A percentile compares a stretch with the other conserved stretches of the same genome.
Conservation (phyloP, 768 basidiomycete genomes). For the Phylloporus scabripes region DNA sequence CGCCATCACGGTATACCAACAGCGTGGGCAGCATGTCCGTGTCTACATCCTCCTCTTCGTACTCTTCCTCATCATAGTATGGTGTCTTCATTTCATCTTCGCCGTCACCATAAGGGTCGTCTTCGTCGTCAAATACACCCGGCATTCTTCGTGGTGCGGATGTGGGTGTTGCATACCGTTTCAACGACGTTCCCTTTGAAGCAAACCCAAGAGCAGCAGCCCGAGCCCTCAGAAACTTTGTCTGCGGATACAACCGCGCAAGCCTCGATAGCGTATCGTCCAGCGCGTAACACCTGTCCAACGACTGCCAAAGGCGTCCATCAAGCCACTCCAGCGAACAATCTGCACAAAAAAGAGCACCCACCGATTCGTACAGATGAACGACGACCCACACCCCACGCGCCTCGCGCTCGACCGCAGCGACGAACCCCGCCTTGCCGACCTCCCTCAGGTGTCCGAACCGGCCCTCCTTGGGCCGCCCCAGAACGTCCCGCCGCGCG, state of each 20-base stretch:
- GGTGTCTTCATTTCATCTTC: constrained; percentile 26
- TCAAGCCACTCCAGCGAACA: too few species aligned
- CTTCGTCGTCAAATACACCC: constrained; percentile 38
- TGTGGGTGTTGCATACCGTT: neutral
- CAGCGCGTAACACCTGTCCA: constrained; percentile 67
- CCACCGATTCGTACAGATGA: constrained; percentile 76
- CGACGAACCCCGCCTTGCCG: constrained; percentile 63
- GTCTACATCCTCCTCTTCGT: constrained; percentile 62
- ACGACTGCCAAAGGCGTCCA: constrained; percentile 46
- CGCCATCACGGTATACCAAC: constrained; percentile 72
- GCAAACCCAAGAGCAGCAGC: constrained; percentile 74
- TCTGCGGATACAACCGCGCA: constrained; percentile 62
- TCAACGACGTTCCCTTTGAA: constrained; percentile 27
- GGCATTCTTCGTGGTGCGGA: constrained; percentile 15
- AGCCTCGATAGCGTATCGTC: constrained; percentile 65
- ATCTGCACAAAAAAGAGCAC: neutral
- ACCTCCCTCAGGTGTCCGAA: constrained; percentile 84
- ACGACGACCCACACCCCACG: constrained; percentile 74
- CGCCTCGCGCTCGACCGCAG: constrained; percentile 70
- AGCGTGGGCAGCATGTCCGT: constrained; percentile 76
- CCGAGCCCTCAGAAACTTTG: constrained; percentile 80
- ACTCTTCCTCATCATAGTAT: constrained; percentile 37
- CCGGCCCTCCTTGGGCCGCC: constrained; percentile 44
- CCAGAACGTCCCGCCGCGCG: constrained; percentile 38
- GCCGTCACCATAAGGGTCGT: constrained; percentile 44